phyloP scores from a whole-genome alignment of 2,329 filamentous ascomycete species.

The Hymenoscyphus scutula region DNA sequence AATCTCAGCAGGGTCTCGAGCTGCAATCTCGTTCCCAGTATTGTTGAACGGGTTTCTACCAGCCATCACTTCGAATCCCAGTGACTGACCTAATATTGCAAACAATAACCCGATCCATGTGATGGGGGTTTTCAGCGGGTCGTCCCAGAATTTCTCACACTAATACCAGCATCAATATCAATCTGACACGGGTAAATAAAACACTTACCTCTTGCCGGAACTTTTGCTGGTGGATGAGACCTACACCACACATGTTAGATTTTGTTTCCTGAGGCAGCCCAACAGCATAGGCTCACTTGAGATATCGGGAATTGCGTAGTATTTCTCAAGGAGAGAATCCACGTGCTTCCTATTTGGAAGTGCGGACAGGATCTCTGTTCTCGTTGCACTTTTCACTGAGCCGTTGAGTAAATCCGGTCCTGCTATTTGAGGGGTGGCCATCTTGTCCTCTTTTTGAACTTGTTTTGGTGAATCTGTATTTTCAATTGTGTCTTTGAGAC shows the following conservation, averaged over 20 bases:
- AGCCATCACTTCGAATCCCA: conserved; percentile 26
- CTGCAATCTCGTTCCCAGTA: conserved; percentile 39
- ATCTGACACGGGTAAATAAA: not conserved
- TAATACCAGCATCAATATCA: conserved; percentile 18
- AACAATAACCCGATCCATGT: conserved; percentile 54
- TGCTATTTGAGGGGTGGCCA: not conserved
- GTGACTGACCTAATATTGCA: conserved; percentile 20
- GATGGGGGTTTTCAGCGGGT: conserved; percentile 37
- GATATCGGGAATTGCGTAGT: conserved; percentile 50
- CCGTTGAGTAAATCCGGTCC: conserved; percentile 30
- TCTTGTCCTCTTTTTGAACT: conserved; percentile 8
- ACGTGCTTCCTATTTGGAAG: conserved; percentile 47
- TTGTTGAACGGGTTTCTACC: conserved; percentile 7
- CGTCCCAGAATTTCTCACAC: conserved; percentile 34
- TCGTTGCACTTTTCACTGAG: conserved; percentile 32
- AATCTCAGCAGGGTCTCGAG: conserved; percentile 40
- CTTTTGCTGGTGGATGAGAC: conserved; percentile 48
- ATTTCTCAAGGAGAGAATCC: conserved; percentile 50
- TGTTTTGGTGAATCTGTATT: conserved; percentile 23
- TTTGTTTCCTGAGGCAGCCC: not conserved
- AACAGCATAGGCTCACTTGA: conserved; percentile 41
- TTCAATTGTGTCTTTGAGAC: conserved; percentile 55
- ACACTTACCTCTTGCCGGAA: conserved; percentile 44
- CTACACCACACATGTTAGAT: not conserved
- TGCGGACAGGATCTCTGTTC: conserved; percentile 46